Evolutionary conservation across 495 filamentous ascomycete species (phyloP).

Genomic region (Xylaria bambusicola): DNA sequence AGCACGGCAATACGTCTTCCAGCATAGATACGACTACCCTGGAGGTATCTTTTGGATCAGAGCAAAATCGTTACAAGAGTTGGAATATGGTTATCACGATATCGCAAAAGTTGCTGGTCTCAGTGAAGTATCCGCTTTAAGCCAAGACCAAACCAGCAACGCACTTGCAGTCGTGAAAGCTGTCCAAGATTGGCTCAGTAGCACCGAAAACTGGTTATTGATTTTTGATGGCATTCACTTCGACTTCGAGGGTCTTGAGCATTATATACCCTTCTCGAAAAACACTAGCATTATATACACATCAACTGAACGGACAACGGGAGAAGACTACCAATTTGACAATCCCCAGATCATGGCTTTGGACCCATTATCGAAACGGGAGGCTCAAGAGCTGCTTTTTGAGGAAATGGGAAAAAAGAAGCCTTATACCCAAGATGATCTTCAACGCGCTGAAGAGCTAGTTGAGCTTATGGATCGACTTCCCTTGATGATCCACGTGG

Average conservation of each 20-base stretch:
- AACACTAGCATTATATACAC: conserved; percentile 77
- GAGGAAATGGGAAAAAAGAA: conserved; percentile 57
- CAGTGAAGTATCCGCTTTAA: conserved; percentile 39
- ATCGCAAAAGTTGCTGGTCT: conserved; percentile 69
- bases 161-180: conserved; percentile 57
- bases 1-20: conserved; percentile 78
- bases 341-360: conserved; percentile 74
- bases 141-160: conserved; percentile 44
- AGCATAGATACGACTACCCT: conserved; percentile 63
- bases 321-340: conserved; percentile 68
- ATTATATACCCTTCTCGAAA: conserved; percentile 69
- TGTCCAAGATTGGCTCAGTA: conserved; percentile 71
- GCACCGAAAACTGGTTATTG: conserved; percentile 71
- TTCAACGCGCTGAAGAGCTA: conserved; percentile 62
- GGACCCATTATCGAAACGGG: conserved; percentile 52
- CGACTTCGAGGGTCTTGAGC: conserved; percentile 60
- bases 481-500: conserved; percentile 77
- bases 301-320: conserved; percentile 66
- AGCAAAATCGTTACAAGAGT: conserved; percentile 63
- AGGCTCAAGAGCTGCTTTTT: conserved; percentile 51
- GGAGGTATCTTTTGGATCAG: conserved; percentile 83
- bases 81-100: conserved; percentile 71
- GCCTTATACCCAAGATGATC: conserved; percentile 61
- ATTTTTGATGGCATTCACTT: conserved; percentile 76
- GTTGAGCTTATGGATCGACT: conserved; percentile 70